These are phyloP conservation scores for Chenopodium quinoa DNA, from an alignment of 148 eudicot genomes.

Conservation along the genomic window DNA sequence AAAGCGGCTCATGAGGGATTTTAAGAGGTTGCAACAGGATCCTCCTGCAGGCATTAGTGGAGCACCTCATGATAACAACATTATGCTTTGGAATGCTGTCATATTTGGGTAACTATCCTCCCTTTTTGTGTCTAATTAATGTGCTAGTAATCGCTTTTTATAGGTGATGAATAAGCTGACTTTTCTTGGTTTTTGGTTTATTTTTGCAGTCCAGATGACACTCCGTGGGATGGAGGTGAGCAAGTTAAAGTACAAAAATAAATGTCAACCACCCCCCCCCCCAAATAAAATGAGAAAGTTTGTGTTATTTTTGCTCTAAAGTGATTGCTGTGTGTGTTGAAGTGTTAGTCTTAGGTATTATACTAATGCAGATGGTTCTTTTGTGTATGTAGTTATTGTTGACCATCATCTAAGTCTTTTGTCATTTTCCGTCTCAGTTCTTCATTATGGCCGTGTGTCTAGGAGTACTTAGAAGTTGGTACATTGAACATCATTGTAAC, in stretches of 20 bases:
- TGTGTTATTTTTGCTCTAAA: background rate
- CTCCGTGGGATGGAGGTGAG: slow-evolving; percentile 66
- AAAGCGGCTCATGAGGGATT: slow-evolving; percentile 55
- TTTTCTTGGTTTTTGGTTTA: slow-evolving; percentile 23
- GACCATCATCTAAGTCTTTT: background rate
- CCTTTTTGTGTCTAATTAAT: background rate
- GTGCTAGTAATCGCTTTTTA: background rate
- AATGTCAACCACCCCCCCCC: background rate
- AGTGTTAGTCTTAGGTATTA: background rate
- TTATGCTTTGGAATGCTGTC: slow-evolving; percentile 56
- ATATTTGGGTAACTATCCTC: slow-evolving; percentile 40
- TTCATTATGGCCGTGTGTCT: background rate
- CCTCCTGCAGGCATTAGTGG: slow-evolving; percentile 61
- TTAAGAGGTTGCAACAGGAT: slow-evolving; percentile 58
- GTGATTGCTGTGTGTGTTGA: background rate
- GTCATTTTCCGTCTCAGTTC: background rate
- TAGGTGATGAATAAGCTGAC: slow-evolving; percentile 21
- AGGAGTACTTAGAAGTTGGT: background rate
- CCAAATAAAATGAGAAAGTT: background rate
- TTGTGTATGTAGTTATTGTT: background rate
- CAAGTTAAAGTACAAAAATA: background rate
- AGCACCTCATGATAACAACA: slow-evolving; percentile 54
- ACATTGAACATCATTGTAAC: background rate
- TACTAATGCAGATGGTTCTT: background rate
- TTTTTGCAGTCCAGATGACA: slow-evolving; percentile 54